phyloP scores from a whole-genome alignment of 139 green algal genomes.

The Spirogloea muscicola region DNA sequence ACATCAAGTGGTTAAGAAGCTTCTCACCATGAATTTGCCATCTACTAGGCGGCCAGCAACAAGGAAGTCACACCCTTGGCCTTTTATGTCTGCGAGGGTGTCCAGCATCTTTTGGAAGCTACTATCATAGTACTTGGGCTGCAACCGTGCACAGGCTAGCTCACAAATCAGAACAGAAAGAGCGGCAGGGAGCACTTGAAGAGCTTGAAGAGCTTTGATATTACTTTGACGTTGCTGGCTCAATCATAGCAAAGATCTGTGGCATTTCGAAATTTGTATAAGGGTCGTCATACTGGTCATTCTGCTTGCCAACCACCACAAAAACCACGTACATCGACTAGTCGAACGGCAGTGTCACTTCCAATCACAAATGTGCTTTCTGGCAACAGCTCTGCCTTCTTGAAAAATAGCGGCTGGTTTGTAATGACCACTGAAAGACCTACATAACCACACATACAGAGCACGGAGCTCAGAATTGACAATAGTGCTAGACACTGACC shows the following conservation, averaged over 20 bases:
- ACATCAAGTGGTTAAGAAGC: slow-evolving; percentile 1
- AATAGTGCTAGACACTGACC: too few relatives aligned
- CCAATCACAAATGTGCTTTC: slow-evolving; percentile 66
- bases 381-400: slow-evolving; percentile 72
- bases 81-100: slow-evolving; percentile 13
- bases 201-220: too few relatives aligned
- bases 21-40: slow-evolving; percentile 32
- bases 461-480: too few relatives aligned
- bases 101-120: slow-evolving; percentile 17
- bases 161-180: too few relatives aligned
- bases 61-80: slow-evolving; percentile 32
- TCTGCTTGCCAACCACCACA: too few relatives aligned
- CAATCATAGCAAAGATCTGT: too few relatives aligned
- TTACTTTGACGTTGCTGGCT: too few relatives aligned
- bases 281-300: too few relatives aligned
- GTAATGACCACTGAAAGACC: slow-evolving; percentile 72
- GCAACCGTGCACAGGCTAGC: not conserved
- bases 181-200: too few relatives aligned
- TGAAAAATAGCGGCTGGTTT: slow-evolving; percentile 66
- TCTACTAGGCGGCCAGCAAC: slow-evolving; percentile 45
- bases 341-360: slow-evolving; percentile 43
- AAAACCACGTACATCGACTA: slow-evolving; percentile 39
- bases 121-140: slow-evolving; percentile 47
- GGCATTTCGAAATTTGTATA: too few relatives aligned
- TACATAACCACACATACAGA: too few relatives aligned